Conservation (phyloP, 768 basidiomycete species). For the Galerina marginata region DNA sequence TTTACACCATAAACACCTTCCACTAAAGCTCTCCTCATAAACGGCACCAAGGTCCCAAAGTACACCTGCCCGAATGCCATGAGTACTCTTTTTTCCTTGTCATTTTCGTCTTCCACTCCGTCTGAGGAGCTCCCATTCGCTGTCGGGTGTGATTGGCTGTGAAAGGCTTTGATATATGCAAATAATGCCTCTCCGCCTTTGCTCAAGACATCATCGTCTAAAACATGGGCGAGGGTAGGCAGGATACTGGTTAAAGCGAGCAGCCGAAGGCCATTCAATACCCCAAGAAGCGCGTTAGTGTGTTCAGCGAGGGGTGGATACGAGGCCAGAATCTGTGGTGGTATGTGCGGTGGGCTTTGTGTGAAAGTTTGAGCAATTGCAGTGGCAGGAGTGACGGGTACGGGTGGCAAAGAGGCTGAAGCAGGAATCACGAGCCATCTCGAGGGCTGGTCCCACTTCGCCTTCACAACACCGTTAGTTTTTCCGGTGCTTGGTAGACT, state of each 20-base stretch:
- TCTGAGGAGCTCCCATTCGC: slow-evolving; percentile 16
- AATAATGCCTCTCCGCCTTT: slow-evolving; percentile 51
- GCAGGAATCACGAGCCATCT: slow-evolving; percentile 54
- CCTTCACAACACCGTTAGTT: slow-evolving; percentile 17
- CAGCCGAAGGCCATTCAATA: slow-evolving; percentile 82
- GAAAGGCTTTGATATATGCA: slow-evolving; percentile 43
- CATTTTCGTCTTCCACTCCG: slow-evolving; percentile 23
- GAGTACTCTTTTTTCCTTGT: slow-evolving; percentile 40
- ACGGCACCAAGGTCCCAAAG: slow-evolving; percentile 69
- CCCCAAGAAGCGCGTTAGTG: slow-evolving; percentile 73
- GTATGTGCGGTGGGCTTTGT: slow-evolving; percentile 57
- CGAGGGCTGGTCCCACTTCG: slow-evolving; percentile 43
- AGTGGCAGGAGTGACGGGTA: slow-evolving; percentile 29
- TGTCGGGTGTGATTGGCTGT: slow-evolving; percentile 5
- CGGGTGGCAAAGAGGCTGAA: slow-evolving; percentile 32
- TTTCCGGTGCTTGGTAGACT: slow-evolving; percentile 13
- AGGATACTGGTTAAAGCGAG: slow-evolving; percentile 74
- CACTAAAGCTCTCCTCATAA: slow-evolving; percentile 67
- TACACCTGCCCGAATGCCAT: slow-evolving; percentile 62
- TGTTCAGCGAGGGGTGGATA: slow-evolving; percentile 78
- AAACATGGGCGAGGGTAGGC: slow-evolving; percentile 47
- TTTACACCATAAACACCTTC: slow-evolving; percentile 73
- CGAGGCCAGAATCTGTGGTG: slow-evolving; percentile 72
- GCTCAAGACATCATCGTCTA: slow-evolving; percentile 56
- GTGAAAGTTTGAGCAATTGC: slow-evolving; percentile 26